Evolutionary conservation across 495 filamentous ascomycete species (phyloP).

Genomic region (Aspergillus biplanus): DNA sequence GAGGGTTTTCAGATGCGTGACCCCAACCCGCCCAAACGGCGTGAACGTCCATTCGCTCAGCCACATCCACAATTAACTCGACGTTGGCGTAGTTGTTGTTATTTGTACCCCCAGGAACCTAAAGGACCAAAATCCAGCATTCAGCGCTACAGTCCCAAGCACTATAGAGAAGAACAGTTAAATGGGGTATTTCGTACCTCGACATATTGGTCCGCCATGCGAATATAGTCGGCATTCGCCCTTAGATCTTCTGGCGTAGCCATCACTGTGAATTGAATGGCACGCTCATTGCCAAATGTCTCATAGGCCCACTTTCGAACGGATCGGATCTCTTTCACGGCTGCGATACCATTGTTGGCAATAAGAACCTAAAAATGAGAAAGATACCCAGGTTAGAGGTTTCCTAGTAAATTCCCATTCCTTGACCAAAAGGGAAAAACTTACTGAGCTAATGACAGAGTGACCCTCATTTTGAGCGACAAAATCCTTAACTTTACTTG

Average conservation of each 20-base stretch:
- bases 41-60: constrained; percentile 98
- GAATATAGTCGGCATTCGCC: constrained; percentile 98
- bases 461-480: constrained; percentile 88
- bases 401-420: neutral
- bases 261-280: constrained; percentile 99
- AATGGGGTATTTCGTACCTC: constrained; percentile 61
- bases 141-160: neutral
- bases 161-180: neutral
- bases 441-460: constrained; percentile 95
- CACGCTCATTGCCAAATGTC: constrained; percentile 95
- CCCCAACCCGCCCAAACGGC: constrained; percentile 99
- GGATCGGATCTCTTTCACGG: constrained; percentile 97
- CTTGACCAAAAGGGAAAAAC: constrained; percentile 27
- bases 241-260: constrained; percentile 98
- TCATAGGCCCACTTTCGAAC: constrained; percentile 99
- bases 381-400: neutral
- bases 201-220: constrained; percentile 99
- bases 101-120: constrained; percentile 94
- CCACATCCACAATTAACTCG: constrained; percentile 97
- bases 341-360: constrained; percentile 99
- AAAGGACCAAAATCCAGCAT: neutral
- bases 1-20: constrained; percentile 98
- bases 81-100: constrained; percentile 99
- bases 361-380: constrained; percentile 78
- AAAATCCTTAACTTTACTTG: constrained; percentile 91